phyloP scores from a whole-genome alignment of 257 asterid species.

The Salvia hispanica region DNA sequence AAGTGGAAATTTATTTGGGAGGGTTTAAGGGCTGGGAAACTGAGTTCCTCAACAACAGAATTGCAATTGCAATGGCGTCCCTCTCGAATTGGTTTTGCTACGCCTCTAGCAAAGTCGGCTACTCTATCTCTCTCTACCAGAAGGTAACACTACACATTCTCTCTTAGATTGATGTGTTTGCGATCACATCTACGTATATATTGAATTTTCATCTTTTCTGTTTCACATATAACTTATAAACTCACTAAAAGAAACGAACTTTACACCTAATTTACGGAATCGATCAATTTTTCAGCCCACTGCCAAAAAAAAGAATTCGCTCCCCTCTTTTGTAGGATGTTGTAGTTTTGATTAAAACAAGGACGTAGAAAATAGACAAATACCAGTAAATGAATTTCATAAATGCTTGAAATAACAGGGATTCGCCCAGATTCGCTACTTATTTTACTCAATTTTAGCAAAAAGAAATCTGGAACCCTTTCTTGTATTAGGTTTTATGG shows the following conservation, averaged over 20 bases:
- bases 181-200: background rate
- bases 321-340: too few relatives aligned
- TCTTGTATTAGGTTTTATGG: background rate
- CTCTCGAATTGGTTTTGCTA: constrained; percentile 64
- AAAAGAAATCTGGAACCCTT: background rate
- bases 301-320: too few relatives aligned
- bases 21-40: constrained; percentile 33
- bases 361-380: background rate
- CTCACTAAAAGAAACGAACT: background rate
- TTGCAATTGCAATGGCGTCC: constrained; percentile 52
- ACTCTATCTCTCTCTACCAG: constrained; percentile 52
- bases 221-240: background rate
- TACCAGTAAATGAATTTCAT: background rate
- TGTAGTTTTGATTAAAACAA: constrained; percentile 20
- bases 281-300: background rate
- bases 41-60: background rate
- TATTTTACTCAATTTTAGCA: background rate
- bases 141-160: constrained; percentile 52
- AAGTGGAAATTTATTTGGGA: background rate
- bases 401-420: background rate
- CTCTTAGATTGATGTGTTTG: background rate
- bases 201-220: background rate
- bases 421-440: background rate
- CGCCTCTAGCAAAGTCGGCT: constrained; percentile 54
- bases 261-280: background rate